Conservation (phyloP, 306 rosid species). For the Oemleria cerasiformis region DNA sequence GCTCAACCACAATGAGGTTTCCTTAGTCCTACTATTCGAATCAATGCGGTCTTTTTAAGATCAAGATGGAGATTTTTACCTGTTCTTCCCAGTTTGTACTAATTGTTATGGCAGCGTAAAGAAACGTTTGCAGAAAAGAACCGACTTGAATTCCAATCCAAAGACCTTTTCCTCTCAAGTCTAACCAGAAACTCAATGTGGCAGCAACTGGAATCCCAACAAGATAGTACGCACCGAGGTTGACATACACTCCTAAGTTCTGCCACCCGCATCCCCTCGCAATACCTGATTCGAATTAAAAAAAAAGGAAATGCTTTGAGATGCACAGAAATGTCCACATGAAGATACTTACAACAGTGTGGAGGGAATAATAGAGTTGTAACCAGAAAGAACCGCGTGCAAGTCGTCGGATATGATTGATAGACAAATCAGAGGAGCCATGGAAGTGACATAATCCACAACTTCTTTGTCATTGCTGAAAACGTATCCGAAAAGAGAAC, state of each 20-base stretch:
- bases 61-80: slow-evolving; percentile 22
- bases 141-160: slow-evolving; percentile 67
- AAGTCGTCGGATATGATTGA: slow-evolving; percentile 49
- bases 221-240: slow-evolving; percentile 61
- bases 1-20: neutral
- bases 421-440: slow-evolving; percentile 58
- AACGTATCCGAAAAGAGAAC: slow-evolving; percentile 44
- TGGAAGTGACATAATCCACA: slow-evolving; percentile 53
- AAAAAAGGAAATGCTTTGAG: neutral
- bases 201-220: slow-evolving; percentile 66
- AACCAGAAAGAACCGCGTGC: slow-evolving; percentile 61
- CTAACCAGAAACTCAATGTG: slow-evolving; percentile 44
- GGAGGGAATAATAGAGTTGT: neutral
- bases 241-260: slow-evolving; percentile 51
- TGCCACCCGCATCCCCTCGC: slow-evolving; percentile 87
- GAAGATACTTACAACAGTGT: neutral
- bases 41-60: neutral
- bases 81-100: slow-evolving; percentile 56
- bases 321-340: neutral
- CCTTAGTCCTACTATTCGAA: neutral
- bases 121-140: slow-evolving; percentile 38
- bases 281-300: slow-evolving; percentile 35
- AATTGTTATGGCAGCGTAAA: slow-evolving; percentile 41
- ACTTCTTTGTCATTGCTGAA: slow-evolving; percentile 69
- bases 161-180: slow-evolving; percentile 54